Evolutionary conservation across 768 basidiomycete genomes (phyloP).

Genomic region (Podaxis rugospora): DNA sequence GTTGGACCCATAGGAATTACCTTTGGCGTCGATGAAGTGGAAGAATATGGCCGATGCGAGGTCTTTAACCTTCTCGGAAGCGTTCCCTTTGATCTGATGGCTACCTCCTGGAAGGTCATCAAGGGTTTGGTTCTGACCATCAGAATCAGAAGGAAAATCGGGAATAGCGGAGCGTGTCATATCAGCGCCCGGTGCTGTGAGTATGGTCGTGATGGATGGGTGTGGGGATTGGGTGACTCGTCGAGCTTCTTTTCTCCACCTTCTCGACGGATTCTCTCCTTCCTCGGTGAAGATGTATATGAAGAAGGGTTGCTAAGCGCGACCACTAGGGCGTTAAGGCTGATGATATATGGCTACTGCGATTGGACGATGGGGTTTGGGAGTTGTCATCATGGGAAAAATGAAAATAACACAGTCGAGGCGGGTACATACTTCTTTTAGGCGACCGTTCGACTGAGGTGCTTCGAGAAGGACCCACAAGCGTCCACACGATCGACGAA

Average conservation of each 20-base stretch:
- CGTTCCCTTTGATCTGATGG: constrained; percentile 36
- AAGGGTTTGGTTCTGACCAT: background rate
- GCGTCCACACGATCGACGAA: background rate
- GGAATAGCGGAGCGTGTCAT: background rate
- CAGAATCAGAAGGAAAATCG: background rate
- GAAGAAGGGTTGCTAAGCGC: background rate
- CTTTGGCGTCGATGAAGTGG: constrained; percentile 31
- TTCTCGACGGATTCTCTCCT: background rate
- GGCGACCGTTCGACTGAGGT: background rate
- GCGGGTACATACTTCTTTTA: background rate
- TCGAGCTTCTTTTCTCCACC: background rate
- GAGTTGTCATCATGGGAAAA: background rate
- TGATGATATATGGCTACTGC: background rate
- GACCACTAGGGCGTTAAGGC: background rate
- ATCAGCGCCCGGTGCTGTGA: background rate
- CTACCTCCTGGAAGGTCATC: constrained; percentile 6
- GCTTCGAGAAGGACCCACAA: background rate
- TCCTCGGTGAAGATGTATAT: background rate
- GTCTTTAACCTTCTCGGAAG: constrained; percentile 33
- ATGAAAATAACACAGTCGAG: background rate
- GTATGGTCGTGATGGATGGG: background rate
- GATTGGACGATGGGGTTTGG: background rate
- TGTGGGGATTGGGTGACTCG: background rate
- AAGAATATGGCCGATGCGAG: constrained; percentile 27
- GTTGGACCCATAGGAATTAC: constrained; percentile 31